A percentile compares a stretch with the other conserved stretches of the same genome.
Conservation (phyloP, 352 stramenopile genomes). For the Phytophthora macrochlamydospora region DNA sequence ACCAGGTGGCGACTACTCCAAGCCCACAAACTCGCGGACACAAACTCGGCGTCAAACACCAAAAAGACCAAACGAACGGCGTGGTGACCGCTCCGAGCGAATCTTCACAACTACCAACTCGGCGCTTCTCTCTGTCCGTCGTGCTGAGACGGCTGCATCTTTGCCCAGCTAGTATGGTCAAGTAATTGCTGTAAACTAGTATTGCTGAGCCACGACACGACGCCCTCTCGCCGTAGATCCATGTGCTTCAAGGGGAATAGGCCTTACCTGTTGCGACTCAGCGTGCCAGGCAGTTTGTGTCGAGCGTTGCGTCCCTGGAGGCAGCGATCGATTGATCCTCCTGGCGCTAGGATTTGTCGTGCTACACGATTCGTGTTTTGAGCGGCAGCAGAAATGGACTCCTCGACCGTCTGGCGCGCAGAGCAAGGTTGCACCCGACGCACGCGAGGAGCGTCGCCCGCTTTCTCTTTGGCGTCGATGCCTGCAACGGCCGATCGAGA, state of each 20-base stretch:
- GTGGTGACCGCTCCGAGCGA: not conserved
- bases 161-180: too few species aligned
- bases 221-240: not conserved
- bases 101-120: not conserved
- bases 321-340: too few species aligned
- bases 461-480: too few species aligned
- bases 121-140: not conserved
- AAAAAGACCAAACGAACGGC: slow-evolving; percentile 1
- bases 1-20: slow-evolving; percentile 3
- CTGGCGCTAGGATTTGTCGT: too few species aligned
- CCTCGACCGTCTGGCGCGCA: too few species aligned
- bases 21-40: not conserved
- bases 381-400: too few species aligned
- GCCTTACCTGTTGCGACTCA: not conserved
- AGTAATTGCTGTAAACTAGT: too few species aligned
- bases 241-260: slow-evolving; percentile 1
- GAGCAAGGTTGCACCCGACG: too few species aligned
- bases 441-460: too few species aligned
- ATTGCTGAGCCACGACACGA: not conserved
- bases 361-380: too few species aligned
- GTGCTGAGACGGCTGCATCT: not conserved
- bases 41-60: not conserved
- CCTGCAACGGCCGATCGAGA: too few species aligned
- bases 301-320: too few species aligned
- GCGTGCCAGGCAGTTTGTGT: not conserved